Evolutionary conservation across 129 eudicot species (phyloP).

Genomic region (Lonicera japonica): DNA sequence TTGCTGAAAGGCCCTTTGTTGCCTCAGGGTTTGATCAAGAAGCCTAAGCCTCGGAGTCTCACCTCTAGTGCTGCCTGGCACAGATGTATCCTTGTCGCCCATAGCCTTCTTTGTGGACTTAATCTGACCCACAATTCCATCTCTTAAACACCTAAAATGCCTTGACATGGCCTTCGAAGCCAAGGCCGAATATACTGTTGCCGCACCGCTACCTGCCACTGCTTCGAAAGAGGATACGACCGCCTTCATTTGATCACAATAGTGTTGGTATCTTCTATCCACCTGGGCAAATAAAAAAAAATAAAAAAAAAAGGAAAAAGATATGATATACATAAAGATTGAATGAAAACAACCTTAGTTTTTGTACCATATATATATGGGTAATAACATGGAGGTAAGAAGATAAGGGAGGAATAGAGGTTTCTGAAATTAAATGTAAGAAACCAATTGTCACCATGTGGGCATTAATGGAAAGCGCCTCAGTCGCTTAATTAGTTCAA

Average conservation of each 20-base stretch:
- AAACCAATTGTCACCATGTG: slow-evolving; percentile 51
- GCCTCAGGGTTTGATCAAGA: slow-evolving; percentile 87
- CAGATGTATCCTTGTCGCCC: slow-evolving; percentile 73
- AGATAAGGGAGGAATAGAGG: slow-evolving; percentile 15
- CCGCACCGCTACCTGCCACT: slow-evolving; percentile 80
- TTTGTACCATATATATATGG: background rate
- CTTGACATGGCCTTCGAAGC: slow-evolving; percentile 99
- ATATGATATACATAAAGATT: background rate
- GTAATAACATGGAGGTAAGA: background rate
- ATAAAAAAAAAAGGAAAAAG: background rate
- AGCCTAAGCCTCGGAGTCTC: slow-evolving; percentile 93
- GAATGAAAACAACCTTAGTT: too few species aligned
- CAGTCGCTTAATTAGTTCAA: slow-evolving; percentile 51
- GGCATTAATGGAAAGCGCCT: slow-evolving; percentile 59
- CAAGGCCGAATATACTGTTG: slow-evolving; percentile 67
- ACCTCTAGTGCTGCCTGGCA: slow-evolving; percentile 71
- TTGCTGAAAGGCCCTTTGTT: slow-evolving; percentile 86
- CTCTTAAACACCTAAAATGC: slow-evolving; percentile 83
- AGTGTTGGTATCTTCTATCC: slow-evolving; percentile 94
- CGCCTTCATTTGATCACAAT: slow-evolving; percentile 88
- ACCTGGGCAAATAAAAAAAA: slow-evolving; percentile 37
- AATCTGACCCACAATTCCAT: slow-evolving; percentile 71
- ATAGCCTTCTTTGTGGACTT: slow-evolving; percentile 69
- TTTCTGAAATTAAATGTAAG: slow-evolving; percentile 35
- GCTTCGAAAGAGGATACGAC: slow-evolving; percentile 82